phyloP scores from a whole-genome alignment of 2,329 filamentous ascomycete genomes.

The Xylariales sp. region DNA sequence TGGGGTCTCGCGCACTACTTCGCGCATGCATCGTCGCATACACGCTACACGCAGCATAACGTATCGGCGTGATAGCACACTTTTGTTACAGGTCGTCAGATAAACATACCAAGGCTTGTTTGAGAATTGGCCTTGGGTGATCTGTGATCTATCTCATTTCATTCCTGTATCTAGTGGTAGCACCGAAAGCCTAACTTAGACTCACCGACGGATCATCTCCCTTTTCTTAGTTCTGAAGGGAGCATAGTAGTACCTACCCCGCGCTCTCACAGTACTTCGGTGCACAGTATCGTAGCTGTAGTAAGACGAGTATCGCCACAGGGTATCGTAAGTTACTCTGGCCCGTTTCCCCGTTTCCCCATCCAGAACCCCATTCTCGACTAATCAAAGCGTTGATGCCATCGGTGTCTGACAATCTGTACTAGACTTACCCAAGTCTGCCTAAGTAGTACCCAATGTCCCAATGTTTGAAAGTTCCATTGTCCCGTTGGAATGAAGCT shows the following conservation, averaged over 20 bases:
- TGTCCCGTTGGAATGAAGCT: slow-evolving; percentile 34
- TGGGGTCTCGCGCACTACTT: neutral
- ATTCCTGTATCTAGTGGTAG: neutral
- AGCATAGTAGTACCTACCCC: neutral
- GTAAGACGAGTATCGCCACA: slow-evolving; percentile 6
- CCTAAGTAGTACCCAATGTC: neutral
- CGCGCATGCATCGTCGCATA: slow-evolving; percentile 1
- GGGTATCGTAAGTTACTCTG: slow-evolving; percentile 9
- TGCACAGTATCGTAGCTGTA: neutral
- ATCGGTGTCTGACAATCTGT: slow-evolving; percentile 5
- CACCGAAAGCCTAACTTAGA: neutral
- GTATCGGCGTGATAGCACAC: neutral
- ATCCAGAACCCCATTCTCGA: neutral
- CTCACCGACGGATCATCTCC: neutral
- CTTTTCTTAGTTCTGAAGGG: neutral
- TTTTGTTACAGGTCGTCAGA: no score
- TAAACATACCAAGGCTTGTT: neutral
- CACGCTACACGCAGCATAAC: neutral
- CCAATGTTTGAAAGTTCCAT: slow-evolving; percentile 19
- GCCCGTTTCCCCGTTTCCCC: neutral
- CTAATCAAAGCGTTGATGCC: neutral
- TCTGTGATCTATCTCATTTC: neutral
- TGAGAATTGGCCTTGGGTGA: neutral
- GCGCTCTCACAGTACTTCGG: neutral
- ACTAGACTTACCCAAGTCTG: slow-evolving; percentile 4